These are phyloP conservation scores for Colletotrichum liriopes DNA, from an alignment of 2,329 filamentous ascomycete genomes.

Conservation along the genomic window DNA sequence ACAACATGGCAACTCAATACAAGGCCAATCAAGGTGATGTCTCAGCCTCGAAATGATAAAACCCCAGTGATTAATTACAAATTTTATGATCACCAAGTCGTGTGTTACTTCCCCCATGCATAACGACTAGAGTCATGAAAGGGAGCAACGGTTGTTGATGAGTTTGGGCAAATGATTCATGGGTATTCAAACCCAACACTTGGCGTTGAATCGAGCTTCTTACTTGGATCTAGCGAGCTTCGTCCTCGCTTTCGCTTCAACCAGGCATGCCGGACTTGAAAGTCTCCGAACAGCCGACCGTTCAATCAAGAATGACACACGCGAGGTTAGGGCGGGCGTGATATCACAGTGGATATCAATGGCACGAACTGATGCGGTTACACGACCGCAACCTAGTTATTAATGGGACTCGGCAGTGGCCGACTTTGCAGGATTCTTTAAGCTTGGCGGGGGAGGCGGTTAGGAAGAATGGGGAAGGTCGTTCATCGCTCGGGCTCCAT, in stretches of 20 bases:
- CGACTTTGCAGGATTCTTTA: conserved; percentile 18
- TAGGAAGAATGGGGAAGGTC: conserved; percentile 37
- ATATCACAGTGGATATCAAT: neutral
- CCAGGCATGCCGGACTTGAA: neutral
- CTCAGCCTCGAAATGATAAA: neutral
- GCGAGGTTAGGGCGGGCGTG: neutral
- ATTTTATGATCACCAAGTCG: neutral
- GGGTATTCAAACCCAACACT: neutral
- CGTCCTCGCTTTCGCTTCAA: neutral
- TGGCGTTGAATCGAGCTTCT: neutral
- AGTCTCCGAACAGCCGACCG: neutral
- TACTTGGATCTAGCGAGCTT: neutral
- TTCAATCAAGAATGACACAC: neutral
- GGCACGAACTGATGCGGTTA: neutral
- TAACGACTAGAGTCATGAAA: neutral
- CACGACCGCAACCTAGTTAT: neutral
- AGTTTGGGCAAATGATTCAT: neutral
- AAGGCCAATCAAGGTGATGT: neutral
- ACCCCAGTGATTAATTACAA: neutral
- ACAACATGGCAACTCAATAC: neutral
- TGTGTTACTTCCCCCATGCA: neutral
- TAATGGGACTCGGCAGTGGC: conserved; percentile 28
- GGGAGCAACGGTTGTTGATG: neutral
- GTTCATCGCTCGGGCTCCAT: conserved; percentile 26
- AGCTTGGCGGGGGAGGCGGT: conserved; percentile 28